phyloP scores from a whole-genome alignment of 1,139 yeast species.

The Taiozyma sp. region DNA sequence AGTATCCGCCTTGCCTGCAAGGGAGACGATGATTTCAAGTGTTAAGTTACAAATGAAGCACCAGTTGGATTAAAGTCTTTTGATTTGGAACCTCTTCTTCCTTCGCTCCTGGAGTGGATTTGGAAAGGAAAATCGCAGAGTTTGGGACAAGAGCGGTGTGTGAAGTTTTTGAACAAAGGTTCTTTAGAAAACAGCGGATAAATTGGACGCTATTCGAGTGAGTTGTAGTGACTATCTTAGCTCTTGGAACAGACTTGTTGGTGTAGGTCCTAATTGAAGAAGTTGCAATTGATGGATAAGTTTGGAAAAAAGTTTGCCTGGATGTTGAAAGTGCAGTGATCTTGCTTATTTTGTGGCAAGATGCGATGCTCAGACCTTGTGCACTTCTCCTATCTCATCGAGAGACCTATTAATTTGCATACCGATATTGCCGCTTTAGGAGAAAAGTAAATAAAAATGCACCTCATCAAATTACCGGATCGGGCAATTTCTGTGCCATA shows the following conservation, averaged over 20 bases:
- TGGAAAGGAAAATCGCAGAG: background rate
- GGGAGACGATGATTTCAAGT: constrained; percentile 7
- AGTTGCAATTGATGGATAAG: background rate
- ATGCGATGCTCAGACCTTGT: background rate
- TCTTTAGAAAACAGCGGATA: background rate
- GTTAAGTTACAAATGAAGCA: background rate
- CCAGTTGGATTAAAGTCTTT: background rate
- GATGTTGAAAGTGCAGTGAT: background rate
- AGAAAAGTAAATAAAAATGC: background rate
- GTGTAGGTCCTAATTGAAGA: background rate
- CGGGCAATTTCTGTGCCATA: background rate
- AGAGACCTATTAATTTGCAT: background rate
- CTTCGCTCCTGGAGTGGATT: background rate
- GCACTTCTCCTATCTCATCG: background rate
- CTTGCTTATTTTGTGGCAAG: background rate
- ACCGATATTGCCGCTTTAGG: constrained; percentile 1
- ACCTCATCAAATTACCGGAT: background rate
- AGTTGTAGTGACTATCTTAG: background rate
- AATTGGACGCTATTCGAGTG: background rate
- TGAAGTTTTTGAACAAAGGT: background rate
- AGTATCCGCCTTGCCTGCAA: constrained; percentile 9
- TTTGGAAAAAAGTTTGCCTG: background rate
- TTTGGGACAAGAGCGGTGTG: background rate
- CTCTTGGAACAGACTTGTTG: background rate
- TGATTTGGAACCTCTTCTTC: background rate